phyloP scores from a whole-genome alignment of 345 rosid species.

The Nasturtium officinale region DNA sequence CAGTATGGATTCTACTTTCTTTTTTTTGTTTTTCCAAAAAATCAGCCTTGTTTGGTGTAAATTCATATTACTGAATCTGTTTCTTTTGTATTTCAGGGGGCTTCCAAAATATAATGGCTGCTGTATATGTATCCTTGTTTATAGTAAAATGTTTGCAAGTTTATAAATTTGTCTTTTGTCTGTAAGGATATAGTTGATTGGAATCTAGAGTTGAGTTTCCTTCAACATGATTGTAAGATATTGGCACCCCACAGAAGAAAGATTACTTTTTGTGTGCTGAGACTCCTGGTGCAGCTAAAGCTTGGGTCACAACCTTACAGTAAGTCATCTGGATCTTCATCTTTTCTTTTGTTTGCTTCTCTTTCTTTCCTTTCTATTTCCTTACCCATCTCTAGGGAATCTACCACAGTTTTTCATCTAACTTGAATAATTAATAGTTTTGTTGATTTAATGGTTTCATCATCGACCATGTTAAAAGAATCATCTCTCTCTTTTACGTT shows the following conservation, averaged over 20 bases:
- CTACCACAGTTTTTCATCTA: constrained; percentile 7
- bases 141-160: neutral
- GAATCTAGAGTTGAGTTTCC: constrained; percentile 34
- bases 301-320: constrained; percentile 96
- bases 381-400: neutral
- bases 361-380: no score
- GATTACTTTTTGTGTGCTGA: constrained; percentile 97
- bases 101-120: constrained; percentile 95
- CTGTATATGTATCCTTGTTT: constrained; percentile 87
- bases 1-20: constrained; percentile 57
- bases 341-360: constrained; percentile 4
- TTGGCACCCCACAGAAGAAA: constrained; percentile 94
- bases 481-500: neutral
- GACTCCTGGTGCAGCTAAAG: constrained; percentile 96
- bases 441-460: neutral
- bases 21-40: neutral
- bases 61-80: constrained; percentile 16
- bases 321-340: constrained; percentile 50
- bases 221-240: constrained; percentile 63
- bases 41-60: constrained; percentile 4
- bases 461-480: neutral
- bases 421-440: neutral
- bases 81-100: constrained; percentile 62
- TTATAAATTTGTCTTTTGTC: constrained; percentile 18
- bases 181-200: neutral